Evolutionary conservation across 2,329 filamentous ascomycete species (phyloP).

Genomic region (Byssothecium circinans): DNA sequence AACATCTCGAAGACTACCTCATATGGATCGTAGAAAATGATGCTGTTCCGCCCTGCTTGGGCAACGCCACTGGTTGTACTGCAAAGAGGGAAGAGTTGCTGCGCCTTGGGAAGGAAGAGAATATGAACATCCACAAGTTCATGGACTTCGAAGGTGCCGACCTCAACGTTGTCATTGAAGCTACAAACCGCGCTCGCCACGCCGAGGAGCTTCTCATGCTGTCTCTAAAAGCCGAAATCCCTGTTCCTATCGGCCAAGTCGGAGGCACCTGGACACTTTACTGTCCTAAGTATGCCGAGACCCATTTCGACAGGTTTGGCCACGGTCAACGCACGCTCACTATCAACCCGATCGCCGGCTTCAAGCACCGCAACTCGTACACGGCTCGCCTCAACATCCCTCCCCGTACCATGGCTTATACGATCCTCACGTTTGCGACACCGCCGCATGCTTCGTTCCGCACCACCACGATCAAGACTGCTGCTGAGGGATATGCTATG

Average conservation of each 20-base stretch:
- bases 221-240: constrained; percentile 22
- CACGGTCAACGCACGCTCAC: constrained; percentile 28
- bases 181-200: background rate
- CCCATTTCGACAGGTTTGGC: constrained; percentile 30
- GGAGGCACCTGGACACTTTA: constrained; percentile 30
- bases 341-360: constrained; percentile 22
- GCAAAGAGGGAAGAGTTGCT: constrained; percentile 27
- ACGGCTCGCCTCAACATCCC: constrained; percentile 31
- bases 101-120: constrained; percentile 15
- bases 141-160: constrained; percentile 4
- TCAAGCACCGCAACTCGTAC: constrained; percentile 13
- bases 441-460: constrained; percentile 36
- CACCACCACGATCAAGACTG: constrained; percentile 19
- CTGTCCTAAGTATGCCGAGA: constrained; percentile 26
- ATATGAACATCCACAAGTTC: constrained; percentile 3
- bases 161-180: constrained; percentile 4
- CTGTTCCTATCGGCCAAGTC: constrained; percentile 28
- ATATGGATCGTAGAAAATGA: constrained; percentile 12
- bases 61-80: constrained; percentile 31
- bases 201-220: constrained; percentile 23
- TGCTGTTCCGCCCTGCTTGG: constrained; percentile 24
- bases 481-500: constrained; percentile 26
- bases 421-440: constrained; percentile 16
- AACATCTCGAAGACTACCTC: constrained; percentile 17
- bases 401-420: constrained; percentile 29